Percentiles rank a stretch among this genome's conserved stretches.
phyloP scores from a whole-genome alignment of 78 protist species.

The Cyanophora paradoxa region DNA sequence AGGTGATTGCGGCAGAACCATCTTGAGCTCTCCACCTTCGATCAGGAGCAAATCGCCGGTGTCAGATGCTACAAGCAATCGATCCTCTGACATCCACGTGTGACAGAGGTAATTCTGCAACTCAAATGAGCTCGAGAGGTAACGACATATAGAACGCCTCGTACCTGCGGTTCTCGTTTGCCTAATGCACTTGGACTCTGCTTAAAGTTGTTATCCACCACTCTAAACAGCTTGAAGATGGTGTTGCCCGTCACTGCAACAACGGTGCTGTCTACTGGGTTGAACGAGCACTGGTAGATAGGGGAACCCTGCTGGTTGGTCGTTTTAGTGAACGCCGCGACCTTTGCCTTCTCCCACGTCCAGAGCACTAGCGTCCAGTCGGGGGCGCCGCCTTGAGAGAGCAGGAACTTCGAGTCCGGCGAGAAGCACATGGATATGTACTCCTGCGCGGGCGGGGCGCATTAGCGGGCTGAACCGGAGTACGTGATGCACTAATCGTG shows the following conservation, averaged over 20 bases:
- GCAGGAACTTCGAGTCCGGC: conserved; percentile 17
- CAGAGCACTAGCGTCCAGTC: conserved; percentile 41
- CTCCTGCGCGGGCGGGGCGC: not conserved
- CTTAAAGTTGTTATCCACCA: conserved; percentile 23
- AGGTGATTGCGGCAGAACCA: not conserved
- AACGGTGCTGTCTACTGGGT: conserved; percentile 32
- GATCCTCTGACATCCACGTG: conserved; percentile 54
- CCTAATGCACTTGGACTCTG: conserved; percentile 19
- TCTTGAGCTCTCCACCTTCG: too few species aligned
- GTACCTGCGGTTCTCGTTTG: not conserved
- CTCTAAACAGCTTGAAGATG: conserved; percentile 26
- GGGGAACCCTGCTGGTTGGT: not conserved
- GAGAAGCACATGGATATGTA: conserved; percentile 1
- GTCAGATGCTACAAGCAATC: conserved; percentile 39
- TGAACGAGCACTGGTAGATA: conserved; percentile 30
- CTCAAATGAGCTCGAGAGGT: not conserved
- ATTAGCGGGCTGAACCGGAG: too few species aligned
- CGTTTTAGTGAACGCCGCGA: not conserved
- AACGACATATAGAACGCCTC: too few species aligned
- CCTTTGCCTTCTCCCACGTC: conserved; percentile 45
- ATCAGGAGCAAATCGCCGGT: conserved; percentile 28
- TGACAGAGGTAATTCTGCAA: conserved; percentile 44
- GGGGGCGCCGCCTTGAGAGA: conserved; percentile 41
- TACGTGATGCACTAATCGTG: too few species aligned
- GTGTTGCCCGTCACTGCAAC: conserved; percentile 47